phyloP scores from a whole-genome alignment of 2,329 filamentous ascomycete species.

The Seiridium unicorne region DNA sequence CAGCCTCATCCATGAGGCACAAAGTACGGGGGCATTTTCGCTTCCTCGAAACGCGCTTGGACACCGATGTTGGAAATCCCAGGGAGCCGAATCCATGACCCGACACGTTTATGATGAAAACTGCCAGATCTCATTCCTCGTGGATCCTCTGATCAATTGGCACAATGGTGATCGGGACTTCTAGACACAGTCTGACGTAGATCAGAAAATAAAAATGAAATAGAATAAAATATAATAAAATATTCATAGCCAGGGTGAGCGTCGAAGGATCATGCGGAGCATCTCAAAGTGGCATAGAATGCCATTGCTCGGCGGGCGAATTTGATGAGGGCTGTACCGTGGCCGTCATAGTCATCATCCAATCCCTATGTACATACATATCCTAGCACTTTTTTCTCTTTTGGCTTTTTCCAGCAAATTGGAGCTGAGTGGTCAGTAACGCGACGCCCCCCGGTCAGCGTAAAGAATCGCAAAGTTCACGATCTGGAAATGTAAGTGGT shows the following conservation, averaged over 20 bases:
- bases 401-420: too few relatives aligned
- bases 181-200: not conserved
- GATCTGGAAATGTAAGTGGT: not conserved
- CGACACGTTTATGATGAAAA: too few relatives aligned
- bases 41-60: not conserved
- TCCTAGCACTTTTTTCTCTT: not conserved
- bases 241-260: not conserved
- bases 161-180: too few relatives aligned
- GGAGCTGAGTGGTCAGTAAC: too few relatives aligned
- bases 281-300: not conserved
- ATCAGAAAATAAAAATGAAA: not conserved
- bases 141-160: too few relatives aligned
- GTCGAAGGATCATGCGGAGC: not conserved
- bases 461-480: not conserved
- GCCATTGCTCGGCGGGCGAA: not conserved
- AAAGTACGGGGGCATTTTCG: not conserved
- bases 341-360: not conserved
- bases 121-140: too few relatives aligned
- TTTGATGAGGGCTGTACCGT: not conserved
- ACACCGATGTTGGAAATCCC: not conserved
- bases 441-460: not conserved
- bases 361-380: not conserved
- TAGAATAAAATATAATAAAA: not conserved
- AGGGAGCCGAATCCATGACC: not conserved
- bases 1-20: not conserved